Conservation (phyloP, 2,329 filamentous ascomycete genomes). For the Volutella citrinella region DNA sequence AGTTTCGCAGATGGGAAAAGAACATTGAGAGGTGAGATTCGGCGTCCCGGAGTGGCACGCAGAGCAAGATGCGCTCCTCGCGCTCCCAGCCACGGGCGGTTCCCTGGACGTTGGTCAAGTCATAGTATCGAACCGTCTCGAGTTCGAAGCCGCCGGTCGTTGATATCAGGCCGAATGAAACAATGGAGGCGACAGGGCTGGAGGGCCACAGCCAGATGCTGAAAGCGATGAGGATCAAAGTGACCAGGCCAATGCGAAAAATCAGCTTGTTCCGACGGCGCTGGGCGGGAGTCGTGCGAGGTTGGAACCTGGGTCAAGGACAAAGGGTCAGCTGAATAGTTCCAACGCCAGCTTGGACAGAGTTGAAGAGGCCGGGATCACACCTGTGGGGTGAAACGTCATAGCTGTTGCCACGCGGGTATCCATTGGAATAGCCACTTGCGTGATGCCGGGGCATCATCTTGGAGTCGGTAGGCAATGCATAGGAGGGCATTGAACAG, state of each 20-base stretch:
- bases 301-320: conserved; percentile 60
- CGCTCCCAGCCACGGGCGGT: conserved; percentile 93
- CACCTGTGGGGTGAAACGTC: conserved; percentile 90
- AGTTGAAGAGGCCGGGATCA: too few relatives aligned
- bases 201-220: conserved; percentile 73
- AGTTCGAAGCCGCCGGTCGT: conserved; percentile 70
- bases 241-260: conserved; percentile 60
- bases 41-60: conserved; percentile 90
- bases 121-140: conserved; percentile 96
- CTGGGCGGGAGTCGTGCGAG: conserved; percentile 68
- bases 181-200: conserved; percentile 58
- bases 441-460: conserved; percentile 84
- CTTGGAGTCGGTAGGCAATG: conserved; percentile 41
- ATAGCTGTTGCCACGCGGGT: conserved; percentile 73
- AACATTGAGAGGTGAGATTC: conserved; percentile 94
- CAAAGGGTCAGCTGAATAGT: conserved; percentile 14
- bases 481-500: conserved; percentile 33
- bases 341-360: too few relatives aligned
- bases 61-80: conserved; percentile 91
- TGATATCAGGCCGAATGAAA: conserved; percentile 69
- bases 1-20: conserved; percentile 93
- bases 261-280: conserved; percentile 73
- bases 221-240: conserved; percentile 61
- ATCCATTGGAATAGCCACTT: conserved; percentile 77
- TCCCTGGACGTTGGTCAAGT: conserved; percentile 86